Evolutionary conservation across 192 early-diverging fungal species (phyloP).

Genomic region (Coemansia sp.): DNA sequence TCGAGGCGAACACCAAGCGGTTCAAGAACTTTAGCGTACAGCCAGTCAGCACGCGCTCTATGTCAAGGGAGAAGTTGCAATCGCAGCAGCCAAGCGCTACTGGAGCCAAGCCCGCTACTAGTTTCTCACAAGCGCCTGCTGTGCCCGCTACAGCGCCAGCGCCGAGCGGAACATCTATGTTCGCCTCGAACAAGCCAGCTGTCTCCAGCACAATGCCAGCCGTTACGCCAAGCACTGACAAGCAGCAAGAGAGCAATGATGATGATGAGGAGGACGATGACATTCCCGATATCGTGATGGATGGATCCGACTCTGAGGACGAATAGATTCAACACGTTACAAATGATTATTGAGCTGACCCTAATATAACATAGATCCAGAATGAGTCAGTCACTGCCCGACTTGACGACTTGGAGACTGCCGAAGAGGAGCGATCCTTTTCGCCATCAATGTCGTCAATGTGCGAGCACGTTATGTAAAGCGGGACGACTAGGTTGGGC

Average conservation of each 20-base stretch:
- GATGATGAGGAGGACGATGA: slow-evolving; percentile 32
- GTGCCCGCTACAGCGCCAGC: not conserved
- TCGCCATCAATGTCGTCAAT: slow-evolving; percentile 39
- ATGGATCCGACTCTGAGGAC: slow-evolving; percentile 54
- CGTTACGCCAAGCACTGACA: not conserved
- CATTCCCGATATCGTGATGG: slow-evolving; percentile 57
- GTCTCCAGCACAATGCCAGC: not conserved
- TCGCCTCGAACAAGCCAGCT: not conserved
- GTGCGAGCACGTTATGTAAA: slow-evolving; percentile 47
- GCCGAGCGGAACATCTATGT: not conserved
- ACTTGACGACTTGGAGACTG: slow-evolving; percentile 3
- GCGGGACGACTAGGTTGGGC: slow-evolving; percentile 34
- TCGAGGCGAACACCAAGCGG: slow-evolving; percentile 20
- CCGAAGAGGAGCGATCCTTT: slow-evolving; percentile 13
- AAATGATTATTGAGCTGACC: slow-evolving; percentile 10
- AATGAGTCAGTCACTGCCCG: slow-evolving; percentile 39
- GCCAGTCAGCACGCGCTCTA: slow-evolving; percentile 7
- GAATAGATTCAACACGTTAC: slow-evolving; percentile 20
- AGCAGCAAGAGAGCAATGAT: slow-evolving; percentile 12
- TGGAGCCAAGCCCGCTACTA: not conserved
- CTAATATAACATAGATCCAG: slow-evolving; percentile 55
- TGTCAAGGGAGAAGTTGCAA: not conserved
- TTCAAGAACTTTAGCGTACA: slow-evolving; percentile 24
- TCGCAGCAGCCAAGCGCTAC: not conserved
- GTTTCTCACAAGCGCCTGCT: not conserved